Evolutionary conservation across 2,329 filamentous ascomycete species (phyloP), one percentile per base, ranked within the genome.

Genomic region (Alternaria consortialis): DNA sequence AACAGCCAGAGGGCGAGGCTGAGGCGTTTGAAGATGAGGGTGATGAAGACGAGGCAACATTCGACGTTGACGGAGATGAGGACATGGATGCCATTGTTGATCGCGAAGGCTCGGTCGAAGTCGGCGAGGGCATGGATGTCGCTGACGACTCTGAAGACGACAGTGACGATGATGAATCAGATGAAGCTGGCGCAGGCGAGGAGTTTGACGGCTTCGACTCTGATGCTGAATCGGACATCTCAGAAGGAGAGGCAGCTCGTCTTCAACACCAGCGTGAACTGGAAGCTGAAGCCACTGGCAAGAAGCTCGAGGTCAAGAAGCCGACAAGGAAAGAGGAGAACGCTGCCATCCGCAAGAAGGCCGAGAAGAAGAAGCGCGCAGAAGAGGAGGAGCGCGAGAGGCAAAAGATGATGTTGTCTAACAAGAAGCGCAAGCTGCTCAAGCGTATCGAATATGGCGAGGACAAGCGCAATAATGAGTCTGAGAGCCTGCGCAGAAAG

Each of bases 401-500:
- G 65, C 90, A 92, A 78, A 97, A 97, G 88, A 95, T 96, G 83
- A 99, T 99, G 95, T 90, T 98, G 84, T 92, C 91, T 80, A 92
- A 96, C 80, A 95, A 96, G 87, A 99, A 98, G 89, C 87, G 95
- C 74, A 97, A 97, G 88, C 84, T 97, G 74, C 91, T 94, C 69
- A 95, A 98, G 84, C 95, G 97, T 84, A 99, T 99, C 92, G 86
- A 93, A 76, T 96, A 97, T 81, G 93, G 89, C 64, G 97, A 97
- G 81, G 94, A 90, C 82, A 94, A 95, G 86, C 92, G 93, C 84
- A 94, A 94, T 69, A 91, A 89, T 27, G 93, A 97, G 83, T 92
- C 94, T 48, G 91, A 94, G 83, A 91, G 90, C 82, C 82, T 99
- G 78, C 87, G 94, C 70, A 87, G 86, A 58, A 99, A 99, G 90